Percentiles rank a stretch among this genome's conserved stretches.
These are phyloP conservation scores for Trichoderma gracile DNA, from an alignment of 2,329 filamentous ascomycete genomes.

Conservation along the genomic window DNA sequence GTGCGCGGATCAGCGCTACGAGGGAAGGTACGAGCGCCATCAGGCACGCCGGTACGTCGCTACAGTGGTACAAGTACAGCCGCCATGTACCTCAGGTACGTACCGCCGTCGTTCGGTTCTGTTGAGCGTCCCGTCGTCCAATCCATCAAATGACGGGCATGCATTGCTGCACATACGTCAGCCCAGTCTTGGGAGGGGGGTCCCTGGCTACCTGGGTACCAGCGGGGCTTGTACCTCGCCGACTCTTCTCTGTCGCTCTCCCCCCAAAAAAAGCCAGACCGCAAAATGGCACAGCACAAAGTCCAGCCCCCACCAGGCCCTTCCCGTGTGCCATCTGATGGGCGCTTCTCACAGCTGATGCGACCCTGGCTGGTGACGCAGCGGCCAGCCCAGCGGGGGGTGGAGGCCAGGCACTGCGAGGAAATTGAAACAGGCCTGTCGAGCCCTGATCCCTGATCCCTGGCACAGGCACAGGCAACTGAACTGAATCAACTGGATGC, in stretches of 20 bases:
- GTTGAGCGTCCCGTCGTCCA: not conserved
- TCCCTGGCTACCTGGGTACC: slow-evolving; percentile 4
- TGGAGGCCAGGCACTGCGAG: slow-evolving; percentile 13
- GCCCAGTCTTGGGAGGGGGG: slow-evolving; percentile 15
- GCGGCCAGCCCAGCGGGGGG: slow-evolving; percentile 28
- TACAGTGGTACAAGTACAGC: not conserved
- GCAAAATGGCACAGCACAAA: slow-evolving; percentile 14
- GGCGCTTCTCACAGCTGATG: slow-evolving; percentile 21
- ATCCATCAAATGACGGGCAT: slow-evolving; percentile 8
- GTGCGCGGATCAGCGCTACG: not conserved
- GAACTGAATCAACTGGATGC: not conserved
- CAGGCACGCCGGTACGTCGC: not conserved
- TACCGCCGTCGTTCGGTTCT: not conserved
- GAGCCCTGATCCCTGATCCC: slow-evolving; percentile 22
- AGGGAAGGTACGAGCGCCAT: no score
- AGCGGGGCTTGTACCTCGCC: slow-evolving; percentile 25
- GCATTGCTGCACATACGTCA: slow-evolving; percentile 25
- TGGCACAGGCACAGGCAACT: not conserved
- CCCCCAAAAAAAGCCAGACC: slow-evolving; percentile 16
- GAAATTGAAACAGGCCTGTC: slow-evolving; percentile 31
- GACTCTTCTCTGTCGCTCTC: not conserved
- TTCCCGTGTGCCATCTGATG: slow-evolving; percentile 23
- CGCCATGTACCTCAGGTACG: no score
- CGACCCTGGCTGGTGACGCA: slow-evolving; percentile 24
- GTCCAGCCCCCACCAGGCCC: slow-evolving; percentile 11